These are phyloP conservation scores for Fusarium gaditjirri DNA, from an alignment of 2,329 filamentous ascomycete species.

Conservation along the genomic window DNA sequence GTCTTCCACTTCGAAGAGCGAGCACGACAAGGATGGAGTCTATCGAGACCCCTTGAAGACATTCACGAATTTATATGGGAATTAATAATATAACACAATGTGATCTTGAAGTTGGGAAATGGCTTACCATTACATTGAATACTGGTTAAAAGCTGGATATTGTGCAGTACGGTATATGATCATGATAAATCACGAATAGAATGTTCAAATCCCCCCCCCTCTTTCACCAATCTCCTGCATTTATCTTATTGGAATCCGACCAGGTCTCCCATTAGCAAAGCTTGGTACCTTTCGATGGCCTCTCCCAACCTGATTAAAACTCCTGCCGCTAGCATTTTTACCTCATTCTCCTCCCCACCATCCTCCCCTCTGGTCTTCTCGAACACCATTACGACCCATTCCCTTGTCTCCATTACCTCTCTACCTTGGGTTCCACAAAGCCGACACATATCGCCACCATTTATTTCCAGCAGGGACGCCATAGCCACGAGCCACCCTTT, in stretches of 20 bases:
- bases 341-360: slow-evolving; percentile 76
- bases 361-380: slow-evolving; percentile 64
- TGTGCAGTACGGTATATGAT: slow-evolving; percentile 14
- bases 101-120: neutral
- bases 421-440: slow-evolving; percentile 79
- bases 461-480: slow-evolving; percentile 83
- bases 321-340: slow-evolving; percentile 81
- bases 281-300: slow-evolving; percentile 83
- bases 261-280: slow-evolving; percentile 77
- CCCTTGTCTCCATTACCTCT: slow-evolving; percentile 84
- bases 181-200: slow-evolving; percentile 31
- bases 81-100: neutral
- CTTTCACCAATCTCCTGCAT: neutral
- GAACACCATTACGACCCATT: slow-evolving; percentile 86
- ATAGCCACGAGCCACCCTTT: slow-evolving; percentile 82
- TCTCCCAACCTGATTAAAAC: slow-evolving; percentile 83
- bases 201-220: neutral
- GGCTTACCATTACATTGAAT: neutral
- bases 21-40: slow-evolving; percentile 47
- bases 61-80: neutral
- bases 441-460: slow-evolving; percentile 74
- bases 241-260: slow-evolving; percentile 51
- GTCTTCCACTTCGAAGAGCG: slow-evolving; percentile 51
- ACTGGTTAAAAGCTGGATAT: neutral
- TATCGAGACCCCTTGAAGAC: slow-evolving; percentile 34